phyloP scores from a whole-genome alignment of 2,329 filamentous ascomycete genomes.

The Fusarium nelsonii region DNA sequence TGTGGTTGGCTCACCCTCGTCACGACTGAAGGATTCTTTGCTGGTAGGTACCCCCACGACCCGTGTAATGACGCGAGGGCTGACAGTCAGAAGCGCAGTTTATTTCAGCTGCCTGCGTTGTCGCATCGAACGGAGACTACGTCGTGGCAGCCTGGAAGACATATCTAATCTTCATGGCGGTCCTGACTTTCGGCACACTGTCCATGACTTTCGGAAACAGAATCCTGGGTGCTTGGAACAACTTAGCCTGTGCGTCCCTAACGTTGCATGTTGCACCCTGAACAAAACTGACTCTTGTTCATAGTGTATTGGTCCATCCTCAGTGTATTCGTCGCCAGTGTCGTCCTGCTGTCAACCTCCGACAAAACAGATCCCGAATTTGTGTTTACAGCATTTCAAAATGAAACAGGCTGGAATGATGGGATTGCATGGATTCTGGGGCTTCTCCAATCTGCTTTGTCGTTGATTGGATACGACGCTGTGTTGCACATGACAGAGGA shows the following conservation, averaged over 20 bases:
- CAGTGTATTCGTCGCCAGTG: conserved; percentile 58
- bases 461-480: conserved; percentile 59
- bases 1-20: conserved; percentile 60
- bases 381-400: conserved; percentile 60
- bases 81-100: conserved; percentile 54
- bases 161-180: conserved; percentile 57
- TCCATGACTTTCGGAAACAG: conserved; percentile 59
- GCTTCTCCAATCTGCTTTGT: conserved; percentile 56
- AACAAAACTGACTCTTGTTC: not conserved
- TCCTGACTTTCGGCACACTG: conserved; percentile 35
- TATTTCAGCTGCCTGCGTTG: conserved; percentile 57
- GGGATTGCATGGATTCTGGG: conserved; percentile 63
- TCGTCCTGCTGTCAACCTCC: conserved; percentile 56
- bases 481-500: conserved; percentile 61
- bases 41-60: conserved; percentile 44
- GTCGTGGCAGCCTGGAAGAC: conserved; percentile 55
- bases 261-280: rapidly evolving
- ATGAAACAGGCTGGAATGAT: conserved; percentile 60
- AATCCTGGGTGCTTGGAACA: conserved; percentile 58
- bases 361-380: conserved; percentile 57
- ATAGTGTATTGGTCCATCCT: conserved; percentile 58
- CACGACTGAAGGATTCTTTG: conserved; percentile 59
- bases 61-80: rapidly evolving
- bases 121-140: conserved; percentile 56
- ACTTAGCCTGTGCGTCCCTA: conserved; percentile 52